Conservation (phyloP, 2,329 filamentous ascomycete genomes). For the Thelonectria blattea region DNA sequence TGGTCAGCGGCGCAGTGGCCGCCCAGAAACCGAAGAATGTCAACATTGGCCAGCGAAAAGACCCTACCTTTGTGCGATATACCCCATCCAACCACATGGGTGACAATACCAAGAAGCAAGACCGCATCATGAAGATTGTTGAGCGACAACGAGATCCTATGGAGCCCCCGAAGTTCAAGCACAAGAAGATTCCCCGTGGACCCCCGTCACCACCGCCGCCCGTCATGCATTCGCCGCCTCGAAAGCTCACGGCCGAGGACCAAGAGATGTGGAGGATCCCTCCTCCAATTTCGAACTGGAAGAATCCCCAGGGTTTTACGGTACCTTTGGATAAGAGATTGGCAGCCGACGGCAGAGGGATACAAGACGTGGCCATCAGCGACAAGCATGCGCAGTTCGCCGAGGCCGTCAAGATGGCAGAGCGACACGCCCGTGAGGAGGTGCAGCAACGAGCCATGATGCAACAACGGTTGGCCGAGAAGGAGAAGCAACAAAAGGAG, state of each 20-base stretch:
- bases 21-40: constrained; percentile 97
- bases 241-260: constrained; percentile 95
- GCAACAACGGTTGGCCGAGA: constrained; percentile 95
- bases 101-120: constrained; percentile 81
- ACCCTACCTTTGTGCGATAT: constrained; percentile 93
- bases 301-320: constrained; percentile 98
- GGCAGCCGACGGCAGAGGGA: constrained; percentile 86
- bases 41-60: constrained; percentile 77
- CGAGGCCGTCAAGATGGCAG: constrained; percentile 91
- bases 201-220: constrained; percentile 92
- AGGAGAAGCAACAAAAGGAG: constrained; percentile 94
- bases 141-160: constrained; percentile 92
- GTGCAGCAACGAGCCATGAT: constrained; percentile 90
- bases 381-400: constrained; percentile 98
- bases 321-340: constrained; percentile 94
- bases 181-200: constrained; percentile 95
- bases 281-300: constrained; percentile 96
- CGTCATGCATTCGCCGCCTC: constrained; percentile 91
- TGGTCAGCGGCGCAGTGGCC: constrained; percentile 85
- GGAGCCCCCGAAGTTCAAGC: constrained; percentile 98
- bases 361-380: constrained; percentile 95
- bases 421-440: constrained; percentile 93
- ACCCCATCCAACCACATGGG: constrained; percentile 98
- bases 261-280: constrained; percentile 93
- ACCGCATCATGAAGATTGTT: constrained; percentile 98